phyloP scores from a whole-genome alignment of 805 yeast species.

The Suhomyces sp. region DNA sequence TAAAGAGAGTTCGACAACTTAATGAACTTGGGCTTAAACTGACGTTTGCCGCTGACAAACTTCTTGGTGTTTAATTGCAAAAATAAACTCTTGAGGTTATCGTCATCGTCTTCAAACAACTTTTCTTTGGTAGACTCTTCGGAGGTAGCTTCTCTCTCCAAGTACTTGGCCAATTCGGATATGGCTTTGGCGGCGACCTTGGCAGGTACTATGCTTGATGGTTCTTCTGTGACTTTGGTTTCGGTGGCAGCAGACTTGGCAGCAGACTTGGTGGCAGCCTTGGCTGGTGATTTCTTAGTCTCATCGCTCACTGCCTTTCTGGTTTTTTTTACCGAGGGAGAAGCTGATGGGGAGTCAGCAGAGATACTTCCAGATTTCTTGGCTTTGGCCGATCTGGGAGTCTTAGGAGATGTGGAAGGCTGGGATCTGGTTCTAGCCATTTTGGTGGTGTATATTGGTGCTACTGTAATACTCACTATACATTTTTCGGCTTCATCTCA shows the following conservation, averaged over 20 bases:
- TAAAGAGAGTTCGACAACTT: constrained; percentile 47
- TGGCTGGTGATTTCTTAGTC: constrained; percentile 3
- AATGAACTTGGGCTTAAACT: constrained; percentile 55
- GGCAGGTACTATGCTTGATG: constrained; percentile 5
- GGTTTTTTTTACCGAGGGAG: constrained; percentile 18
- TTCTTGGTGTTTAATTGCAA: constrained; percentile 65
- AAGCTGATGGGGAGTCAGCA: constrained; percentile 17
- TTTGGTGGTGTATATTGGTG: background rate
- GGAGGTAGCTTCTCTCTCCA: constrained; percentile 28
- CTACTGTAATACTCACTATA: background rate
- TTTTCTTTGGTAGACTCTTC: constrained; percentile 31
- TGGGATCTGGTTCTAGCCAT: constrained; percentile 36
- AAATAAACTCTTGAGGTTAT: constrained; percentile 54
- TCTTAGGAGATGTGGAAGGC: constrained; percentile 22
- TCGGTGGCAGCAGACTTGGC: constrained; percentile 1
- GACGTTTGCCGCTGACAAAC: constrained; percentile 56
- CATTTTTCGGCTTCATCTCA: constrained; percentile 5
- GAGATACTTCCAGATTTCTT: constrained; percentile 19
- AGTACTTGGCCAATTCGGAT: constrained; percentile 62
- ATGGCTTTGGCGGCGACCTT: constrained; percentile 46
- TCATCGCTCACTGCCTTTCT: constrained; percentile 3
- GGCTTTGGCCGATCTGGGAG: constrained; percentile 21
- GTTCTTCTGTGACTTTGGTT: background rate
- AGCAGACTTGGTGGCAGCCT: background rate
- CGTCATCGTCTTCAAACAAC: constrained; percentile 47